phyloP scores from a whole-genome alignment of 23 red algal genomes.

The Agarophyton chilense region DNA sequence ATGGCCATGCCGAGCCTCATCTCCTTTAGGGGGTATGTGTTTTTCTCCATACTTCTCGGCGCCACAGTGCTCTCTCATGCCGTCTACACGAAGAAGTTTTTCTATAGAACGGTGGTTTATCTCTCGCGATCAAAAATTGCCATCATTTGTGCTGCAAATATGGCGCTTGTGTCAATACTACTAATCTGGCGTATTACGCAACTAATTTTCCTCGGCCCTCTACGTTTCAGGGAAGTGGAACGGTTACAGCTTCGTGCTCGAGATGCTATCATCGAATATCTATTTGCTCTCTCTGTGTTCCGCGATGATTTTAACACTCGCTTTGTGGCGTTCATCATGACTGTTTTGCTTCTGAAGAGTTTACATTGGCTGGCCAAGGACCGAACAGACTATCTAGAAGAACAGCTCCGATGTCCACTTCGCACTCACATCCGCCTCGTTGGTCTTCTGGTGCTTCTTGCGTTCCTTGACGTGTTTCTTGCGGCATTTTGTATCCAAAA shows the following conservation, averaged over 20 bases:
- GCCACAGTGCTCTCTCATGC: slow-evolving; percentile 59
- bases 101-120: slow-evolving; percentile 70
- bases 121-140: slow-evolving; percentile 66
- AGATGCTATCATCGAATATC: slow-evolving; percentile 95
- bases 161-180: slow-evolving; percentile 65
- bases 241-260: slow-evolving; percentile 86
- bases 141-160: slow-evolving; percentile 74
- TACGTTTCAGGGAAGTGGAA: slow-evolving; percentile 92
- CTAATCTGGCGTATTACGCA: slow-evolving; percentile 80
- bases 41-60: slow-evolving; percentile 47
- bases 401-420: slow-evolving; percentile 75
- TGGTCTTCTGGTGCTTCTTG: slow-evolving; percentile 69
- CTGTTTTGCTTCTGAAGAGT: slow-evolving; percentile 88
- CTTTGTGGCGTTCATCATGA: slow-evolving; percentile 84
- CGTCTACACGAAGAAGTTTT: slow-evolving; percentile 55
- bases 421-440: slow-evolving; percentile 79
- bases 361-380: slow-evolving; percentile 96
- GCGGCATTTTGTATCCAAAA: slow-evolving; percentile 38
- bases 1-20: slow-evolving; percentile 38
- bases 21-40: slow-evolving; percentile 52
- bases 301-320: slow-evolving; percentile 87
- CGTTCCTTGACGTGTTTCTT: slow-evolving; percentile 63
- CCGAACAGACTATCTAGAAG: slow-evolving; percentile 89
- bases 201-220: slow-evolving; percentile 82
- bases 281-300: slow-evolving; percentile 96